Conservation (phyloP, 331 rosid genomes). For the Pyracantha coccinea region DNA sequence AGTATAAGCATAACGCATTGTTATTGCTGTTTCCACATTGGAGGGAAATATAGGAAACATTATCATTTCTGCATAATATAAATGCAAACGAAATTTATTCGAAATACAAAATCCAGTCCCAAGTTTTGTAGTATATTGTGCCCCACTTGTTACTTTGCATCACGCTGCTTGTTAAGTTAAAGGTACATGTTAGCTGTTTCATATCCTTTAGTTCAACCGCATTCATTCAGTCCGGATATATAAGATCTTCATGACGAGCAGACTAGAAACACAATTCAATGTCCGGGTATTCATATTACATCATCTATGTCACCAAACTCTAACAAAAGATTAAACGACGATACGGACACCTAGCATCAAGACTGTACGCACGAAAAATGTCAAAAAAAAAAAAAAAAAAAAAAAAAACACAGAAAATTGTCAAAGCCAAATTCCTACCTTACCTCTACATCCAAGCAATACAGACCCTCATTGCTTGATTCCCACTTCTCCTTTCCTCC, state of each 20-base stretch:
- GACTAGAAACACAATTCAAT: neutral
- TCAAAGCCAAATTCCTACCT: neutral
- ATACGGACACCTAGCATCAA: too few species aligned
- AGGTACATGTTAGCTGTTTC: neutral
- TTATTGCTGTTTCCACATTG: neutral
- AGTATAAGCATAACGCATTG: neutral
- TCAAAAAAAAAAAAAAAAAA: too few species aligned
- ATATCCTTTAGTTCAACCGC: neutral
- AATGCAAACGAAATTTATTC: neutral
- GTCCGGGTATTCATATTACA: too few species aligned
- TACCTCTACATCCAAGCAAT: too few species aligned
- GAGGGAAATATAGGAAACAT: neutral
- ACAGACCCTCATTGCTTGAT: neutral
- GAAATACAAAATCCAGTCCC: neutral
- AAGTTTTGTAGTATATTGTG: neutral
- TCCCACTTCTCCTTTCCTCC: neutral
- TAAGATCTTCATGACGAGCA: neutral
- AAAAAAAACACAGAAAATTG: too few species aligned
- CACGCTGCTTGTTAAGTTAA: neutral
- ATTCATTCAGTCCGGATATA: neutral
- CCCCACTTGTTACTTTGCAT: neutral
- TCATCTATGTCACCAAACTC: too few species aligned
- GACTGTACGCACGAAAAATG: too few species aligned
- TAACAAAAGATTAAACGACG: too few species aligned
- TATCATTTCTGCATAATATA: neutral